Percentiles rank a stretch among this genome's conserved stretches.
Conservation (phyloP, 2,329 filamentous ascomycete species). For the Colletotrichum sp. region DNA sequence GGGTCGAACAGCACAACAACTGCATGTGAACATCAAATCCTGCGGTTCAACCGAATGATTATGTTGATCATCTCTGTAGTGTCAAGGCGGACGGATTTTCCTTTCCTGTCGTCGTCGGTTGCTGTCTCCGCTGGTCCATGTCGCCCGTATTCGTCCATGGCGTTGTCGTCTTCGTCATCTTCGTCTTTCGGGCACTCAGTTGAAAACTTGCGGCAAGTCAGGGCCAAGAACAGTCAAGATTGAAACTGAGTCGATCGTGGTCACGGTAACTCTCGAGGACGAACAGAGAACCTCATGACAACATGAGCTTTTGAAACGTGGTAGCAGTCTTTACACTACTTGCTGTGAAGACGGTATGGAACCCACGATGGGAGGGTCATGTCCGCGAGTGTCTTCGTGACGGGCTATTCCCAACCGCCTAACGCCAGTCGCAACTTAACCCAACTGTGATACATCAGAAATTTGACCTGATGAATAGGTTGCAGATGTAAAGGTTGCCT, state of each 20-base stretch:
- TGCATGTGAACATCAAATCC: neutral
- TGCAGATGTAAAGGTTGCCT: neutral
- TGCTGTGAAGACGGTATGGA: neutral
- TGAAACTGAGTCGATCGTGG: neutral
- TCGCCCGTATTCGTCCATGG: neutral
- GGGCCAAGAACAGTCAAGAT: neutral
- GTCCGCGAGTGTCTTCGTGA: neutral
- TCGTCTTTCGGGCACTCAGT: neutral
- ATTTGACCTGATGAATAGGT: neutral
- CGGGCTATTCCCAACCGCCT: neutral
- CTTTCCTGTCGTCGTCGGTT: neutral
- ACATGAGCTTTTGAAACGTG: neutral
- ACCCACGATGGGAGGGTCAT: neutral
- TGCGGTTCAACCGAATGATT: neutral
- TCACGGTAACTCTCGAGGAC: neutral
- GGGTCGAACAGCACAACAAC: neutral
- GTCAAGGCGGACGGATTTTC: neutral
- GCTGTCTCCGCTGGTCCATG: neutral
- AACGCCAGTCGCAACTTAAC: too few relatives aligned
- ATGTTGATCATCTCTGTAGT: neutral
- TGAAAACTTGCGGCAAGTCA: neutral
- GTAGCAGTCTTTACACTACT: neutral
- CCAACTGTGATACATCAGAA: too few relatives aligned
- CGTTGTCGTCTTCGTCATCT: neutral
- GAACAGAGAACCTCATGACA: neutral